phyloP scores from a whole-genome alignment of 306 rosid species.

The Datisca glomerata region DNA sequence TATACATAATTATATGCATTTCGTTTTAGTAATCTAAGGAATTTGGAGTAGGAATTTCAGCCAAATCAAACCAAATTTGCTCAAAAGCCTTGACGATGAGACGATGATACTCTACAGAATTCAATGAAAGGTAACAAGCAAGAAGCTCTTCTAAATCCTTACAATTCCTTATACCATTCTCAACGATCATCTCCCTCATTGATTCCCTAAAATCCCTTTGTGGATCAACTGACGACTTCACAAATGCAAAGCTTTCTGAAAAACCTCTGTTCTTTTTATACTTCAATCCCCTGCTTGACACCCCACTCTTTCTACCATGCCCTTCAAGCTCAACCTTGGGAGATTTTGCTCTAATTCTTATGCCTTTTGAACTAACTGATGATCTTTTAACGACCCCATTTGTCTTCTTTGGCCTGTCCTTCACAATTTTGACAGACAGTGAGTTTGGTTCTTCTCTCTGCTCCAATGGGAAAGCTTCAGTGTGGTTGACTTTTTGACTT shows the following conservation, averaged over 20 bases:
- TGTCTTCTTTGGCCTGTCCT: background rate
- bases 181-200: conserved; percentile 88
- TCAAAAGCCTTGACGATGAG: conserved; percentile 73
- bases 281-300: conserved; percentile 16
- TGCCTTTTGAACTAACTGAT: background rate
- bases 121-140: conserved; percentile 70
- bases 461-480: too few relatives aligned
- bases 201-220: conserved; percentile 77
- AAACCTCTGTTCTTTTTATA: conserved; percentile 1
- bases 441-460: background rate
- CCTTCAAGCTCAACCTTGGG: background rate
- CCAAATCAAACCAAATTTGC: conserved; percentile 85
- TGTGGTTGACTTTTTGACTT: background rate
- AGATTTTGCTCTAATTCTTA: background rate
- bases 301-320: conserved; percentile 25
- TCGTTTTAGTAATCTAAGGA: too few relatives aligned
- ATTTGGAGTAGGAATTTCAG: conserved; percentile 14
- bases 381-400: background rate
- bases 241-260: conserved; percentile 57
- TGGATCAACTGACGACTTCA: conserved; percentile 65
- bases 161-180: conserved; percentile 59
- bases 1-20: too few relatives aligned
- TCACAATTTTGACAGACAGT: background rate
- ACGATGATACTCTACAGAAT: conserved; percentile 73
- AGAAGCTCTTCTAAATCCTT: conserved; percentile 87